Base-by-base conservation (phyloP, 2,329 filamentous ascomycete genomes). In the Gaeumannomyces sp. region DNA sequence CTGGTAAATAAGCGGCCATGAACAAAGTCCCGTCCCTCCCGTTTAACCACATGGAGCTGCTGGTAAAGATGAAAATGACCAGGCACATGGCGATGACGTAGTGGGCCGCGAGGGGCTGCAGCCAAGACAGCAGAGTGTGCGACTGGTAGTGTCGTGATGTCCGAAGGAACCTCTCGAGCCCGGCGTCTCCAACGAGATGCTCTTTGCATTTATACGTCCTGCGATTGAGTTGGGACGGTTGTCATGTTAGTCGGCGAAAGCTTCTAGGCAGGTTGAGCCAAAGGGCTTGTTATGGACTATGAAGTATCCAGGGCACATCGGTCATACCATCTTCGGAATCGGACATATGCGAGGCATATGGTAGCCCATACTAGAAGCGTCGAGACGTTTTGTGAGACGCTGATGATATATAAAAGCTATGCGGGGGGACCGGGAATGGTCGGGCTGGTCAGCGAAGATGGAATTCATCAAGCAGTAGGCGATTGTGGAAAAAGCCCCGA, bases 241-340 rank as follows among this genome's bases (percentile, higher is more conserved):
- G 50, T 19, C 28, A 35, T 57, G 27, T 63, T 31, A 16, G 14
- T 59, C 22, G 56, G 35, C 45, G 16, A 27, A 4, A 50, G n/a
- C 33, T 33, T 33, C 29, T 29, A 6, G 29, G 6, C 3, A 29
- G 29, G 29, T 29, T 29, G 29, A 29, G 29, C 29, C 29, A 29
- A 29, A 6, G 29, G 33, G 8, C 8, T 33, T 11, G 8, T 33
- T 11, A 14, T 16, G 13, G 4, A 16, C 14, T 14, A 45, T 3
- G 13, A 14, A 45, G 38, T 19, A 4, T 16, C 38, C 38, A 22
- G 38, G 38, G 38, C 4, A 22, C 19, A 4, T 16, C 19, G 4
- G 6, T 4, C 65, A 50, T 64, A 66, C 65, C 65, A 66, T 28
- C 56, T 60, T n/a, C 64, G 59, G 57, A 62, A 66, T 28, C 65